Evolutionary conservation across 768 basidiomycete species (phyloP).

Genomic region (Termitomyces sp.): DNA sequence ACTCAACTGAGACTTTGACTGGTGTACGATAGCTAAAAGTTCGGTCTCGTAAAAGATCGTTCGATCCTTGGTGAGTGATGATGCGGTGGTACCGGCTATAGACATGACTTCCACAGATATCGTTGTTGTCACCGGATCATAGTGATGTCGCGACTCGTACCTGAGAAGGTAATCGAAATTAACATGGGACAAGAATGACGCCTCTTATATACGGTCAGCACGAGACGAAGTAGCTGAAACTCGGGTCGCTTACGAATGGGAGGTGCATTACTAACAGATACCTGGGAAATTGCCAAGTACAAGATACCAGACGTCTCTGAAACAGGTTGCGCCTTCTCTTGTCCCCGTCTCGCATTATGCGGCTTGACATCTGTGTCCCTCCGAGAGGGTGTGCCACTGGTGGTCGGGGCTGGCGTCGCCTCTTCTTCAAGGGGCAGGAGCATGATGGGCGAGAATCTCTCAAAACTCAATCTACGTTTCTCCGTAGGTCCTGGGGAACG

Average conservation of each 20-base stretch:
- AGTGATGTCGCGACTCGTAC: constrained; percentile 12
- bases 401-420: constrained; percentile 50
- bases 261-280: not conserved
- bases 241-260: not conserved
- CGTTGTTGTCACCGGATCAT: constrained; percentile 33
- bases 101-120: constrained; percentile 74
- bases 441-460: constrained; percentile 56
- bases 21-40: constrained; percentile 60
- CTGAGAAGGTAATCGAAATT: constrained; percentile 44
- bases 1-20: constrained; percentile 57
- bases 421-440: constrained; percentile 69
- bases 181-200: constrained; percentile 40
- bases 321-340: not conserved
- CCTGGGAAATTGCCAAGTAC: not conserved
- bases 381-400: constrained; percentile 47
- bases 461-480: constrained; percentile 61
- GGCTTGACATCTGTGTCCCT: constrained; percentile 6
- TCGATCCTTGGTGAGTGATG: constrained; percentile 36
- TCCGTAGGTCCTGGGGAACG: constrained; percentile 33
- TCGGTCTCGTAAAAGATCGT: constrained; percentile 74
- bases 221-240: not conserved
- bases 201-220: constrained; percentile 17
- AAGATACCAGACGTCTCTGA: not conserved
- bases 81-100: constrained; percentile 47
- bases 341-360: not conserved